Evolutionary conservation across 2,329 filamentous ascomycete species (phyloP).

Genomic region (Clonostachys chloroleuca): DNA sequence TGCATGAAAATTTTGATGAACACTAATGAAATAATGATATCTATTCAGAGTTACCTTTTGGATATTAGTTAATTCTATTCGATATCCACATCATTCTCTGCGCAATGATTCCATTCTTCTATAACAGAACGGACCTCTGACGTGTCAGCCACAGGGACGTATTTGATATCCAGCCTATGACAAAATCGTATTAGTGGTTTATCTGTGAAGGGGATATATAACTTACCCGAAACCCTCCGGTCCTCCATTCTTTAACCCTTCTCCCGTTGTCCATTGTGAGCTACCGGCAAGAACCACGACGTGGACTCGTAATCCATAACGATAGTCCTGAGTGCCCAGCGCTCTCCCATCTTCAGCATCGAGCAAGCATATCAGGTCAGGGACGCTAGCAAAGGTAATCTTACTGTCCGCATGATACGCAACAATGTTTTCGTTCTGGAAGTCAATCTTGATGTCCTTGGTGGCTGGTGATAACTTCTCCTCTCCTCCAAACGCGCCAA

Average conservation of each 20-base stretch:
- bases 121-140: no score
- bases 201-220: not conserved
- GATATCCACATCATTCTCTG: no score
- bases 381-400: conserved; percentile 19
- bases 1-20: no score
- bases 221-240: conserved; percentile 24
- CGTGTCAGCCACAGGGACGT: no score
- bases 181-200: no score
- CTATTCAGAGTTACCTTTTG: no score
- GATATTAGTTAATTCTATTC: no score
- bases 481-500: not conserved
- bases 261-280: conserved; percentile 39
- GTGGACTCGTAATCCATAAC: conserved; percentile 44
- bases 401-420: conserved; percentile 23
- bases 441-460: conserved; percentile 28
- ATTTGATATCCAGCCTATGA: no score
- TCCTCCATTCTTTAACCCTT: conserved; percentile 23
- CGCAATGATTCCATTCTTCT: no score
- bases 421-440: conserved; percentile 35
- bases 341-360: conserved; percentile 38
- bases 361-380: conserved; percentile 27
- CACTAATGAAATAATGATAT: no score
- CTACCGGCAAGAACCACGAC: conserved; percentile 45
- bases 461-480: conserved; percentile 7
- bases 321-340: conserved; percentile 42